These are phyloP conservation scores for Groenewaldozyma tartarivorans DNA, from an alignment of 805 yeast species.

Conservation along the genomic window DNA sequence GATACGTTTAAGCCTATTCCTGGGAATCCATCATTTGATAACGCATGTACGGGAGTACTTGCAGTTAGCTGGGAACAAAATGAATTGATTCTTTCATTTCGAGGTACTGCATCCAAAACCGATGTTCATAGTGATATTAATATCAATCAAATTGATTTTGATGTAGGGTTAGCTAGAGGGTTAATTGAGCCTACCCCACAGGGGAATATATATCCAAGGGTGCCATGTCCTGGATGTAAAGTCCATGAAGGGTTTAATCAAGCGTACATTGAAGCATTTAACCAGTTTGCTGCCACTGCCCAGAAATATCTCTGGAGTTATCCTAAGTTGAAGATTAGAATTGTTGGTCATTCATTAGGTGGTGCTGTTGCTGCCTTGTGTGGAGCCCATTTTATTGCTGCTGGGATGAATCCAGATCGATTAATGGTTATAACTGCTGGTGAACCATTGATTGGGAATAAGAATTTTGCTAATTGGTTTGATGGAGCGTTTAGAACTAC, in stretches of 20 bases:
- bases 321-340: conserved; percentile 40
- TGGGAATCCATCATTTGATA: not conserved
- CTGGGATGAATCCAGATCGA: conserved; percentile 34
- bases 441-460: conserved; percentile 55
- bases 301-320: conserved; percentile 12
- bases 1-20: not conserved
- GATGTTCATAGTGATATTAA: not conserved
- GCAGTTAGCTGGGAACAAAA: not conserved
- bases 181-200: not conserved
- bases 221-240: not conserved
- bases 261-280: not conserved
- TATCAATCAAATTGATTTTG: not conserved
- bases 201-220: not conserved
- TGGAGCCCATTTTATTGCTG: conserved; percentile 46
- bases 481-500: conserved; percentile 24
- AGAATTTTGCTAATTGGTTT: conserved; percentile 38
- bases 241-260: not conserved
- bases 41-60: not conserved
- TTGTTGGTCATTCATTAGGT: conserved; percentile 69
- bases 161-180: not conserved
- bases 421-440: conserved; percentile 54
- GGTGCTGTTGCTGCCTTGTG: conserved; percentile 57
- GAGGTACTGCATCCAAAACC: not conserved
- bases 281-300: not conserved
- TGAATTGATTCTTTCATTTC: not conserved